Percentiles rank a stretch among this genome's conserved stretches.
phyloP scores from a whole-genome alignment of 1,284 basidiomycete genomes.

The Takashimella tepidaria region DNA sequence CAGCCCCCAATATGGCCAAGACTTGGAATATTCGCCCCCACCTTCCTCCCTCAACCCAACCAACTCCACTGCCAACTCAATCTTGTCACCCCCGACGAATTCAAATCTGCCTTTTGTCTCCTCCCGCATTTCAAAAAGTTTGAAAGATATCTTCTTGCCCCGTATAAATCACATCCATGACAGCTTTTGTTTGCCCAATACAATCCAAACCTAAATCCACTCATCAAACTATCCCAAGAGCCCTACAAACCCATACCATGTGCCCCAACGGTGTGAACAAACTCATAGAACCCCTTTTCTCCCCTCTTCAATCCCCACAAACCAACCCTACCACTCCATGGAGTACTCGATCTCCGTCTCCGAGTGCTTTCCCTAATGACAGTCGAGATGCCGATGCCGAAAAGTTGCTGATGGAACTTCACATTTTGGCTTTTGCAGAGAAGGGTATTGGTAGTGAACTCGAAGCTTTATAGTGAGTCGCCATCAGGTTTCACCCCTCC shows the following conservation, averaged over 20 bases:
- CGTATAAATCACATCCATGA: neutral
- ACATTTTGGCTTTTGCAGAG: conserved; percentile 44
- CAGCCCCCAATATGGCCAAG: too few species aligned
- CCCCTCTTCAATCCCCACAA: neutral
- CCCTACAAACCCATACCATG: neutral
- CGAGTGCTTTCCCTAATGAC: neutral
- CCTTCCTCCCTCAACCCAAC: too few species aligned
- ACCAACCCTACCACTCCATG: neutral
- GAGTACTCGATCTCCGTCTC: neutral
- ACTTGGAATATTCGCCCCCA: too few species aligned
- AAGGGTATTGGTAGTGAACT: conserved; percentile 47
- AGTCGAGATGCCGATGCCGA: conserved; percentile 2
- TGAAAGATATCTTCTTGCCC: too few species aligned
- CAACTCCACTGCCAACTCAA: too few species aligned
- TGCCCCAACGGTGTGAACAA: neutral
- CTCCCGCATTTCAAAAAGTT: too few species aligned
- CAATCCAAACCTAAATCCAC: neutral
- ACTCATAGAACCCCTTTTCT: neutral
- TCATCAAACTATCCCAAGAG: too few species aligned
- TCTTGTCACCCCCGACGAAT: too few species aligned
- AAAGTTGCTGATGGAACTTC: conserved; percentile 37
- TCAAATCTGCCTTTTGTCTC: too few species aligned
- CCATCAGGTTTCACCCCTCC: neutral
- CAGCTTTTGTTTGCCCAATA: neutral
- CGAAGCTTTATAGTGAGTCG: conserved; percentile 47